phyloP scores from a whole-genome alignment of 306 rosid species.

The Canavalia gladiata region DNA sequence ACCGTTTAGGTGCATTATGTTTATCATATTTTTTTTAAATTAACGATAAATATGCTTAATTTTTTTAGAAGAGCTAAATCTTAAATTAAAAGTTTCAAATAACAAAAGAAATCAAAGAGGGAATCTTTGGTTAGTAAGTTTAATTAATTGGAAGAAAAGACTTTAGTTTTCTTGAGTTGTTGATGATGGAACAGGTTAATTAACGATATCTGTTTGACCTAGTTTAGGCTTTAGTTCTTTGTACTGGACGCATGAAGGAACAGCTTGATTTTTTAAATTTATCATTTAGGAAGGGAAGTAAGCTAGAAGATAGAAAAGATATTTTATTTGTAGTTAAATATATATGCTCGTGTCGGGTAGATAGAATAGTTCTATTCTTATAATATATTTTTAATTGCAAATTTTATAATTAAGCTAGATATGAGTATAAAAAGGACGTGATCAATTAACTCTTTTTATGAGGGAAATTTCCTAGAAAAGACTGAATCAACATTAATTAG shows the following conservation, averaged over 20 bases:
- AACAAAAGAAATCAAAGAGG: no score
- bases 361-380: background rate
- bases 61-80: background rate
- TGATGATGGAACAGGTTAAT: slow-evolving; percentile 33
- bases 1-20: no score
- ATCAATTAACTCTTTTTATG: background rate
- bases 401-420: background rate
- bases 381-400: background rate
- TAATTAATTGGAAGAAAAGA: background rate
- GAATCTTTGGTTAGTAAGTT: background rate
- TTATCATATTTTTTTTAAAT: no score
- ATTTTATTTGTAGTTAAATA: no score
- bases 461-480: slow-evolving; percentile 13
- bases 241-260: background rate
- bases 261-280: background rate
- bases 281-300: background rate
- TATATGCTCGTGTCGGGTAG: no score
- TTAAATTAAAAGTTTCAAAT: background rate
- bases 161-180: background rate
- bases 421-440: no score
- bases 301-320: no score
- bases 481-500: background rate
- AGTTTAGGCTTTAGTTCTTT: slow-evolving; percentile 1
- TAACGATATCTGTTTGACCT: slow-evolving; percentile 26
- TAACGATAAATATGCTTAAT: background rate